Conservation (phyloP, 768 basidiomycete species). For the Bullera alba region DNA sequence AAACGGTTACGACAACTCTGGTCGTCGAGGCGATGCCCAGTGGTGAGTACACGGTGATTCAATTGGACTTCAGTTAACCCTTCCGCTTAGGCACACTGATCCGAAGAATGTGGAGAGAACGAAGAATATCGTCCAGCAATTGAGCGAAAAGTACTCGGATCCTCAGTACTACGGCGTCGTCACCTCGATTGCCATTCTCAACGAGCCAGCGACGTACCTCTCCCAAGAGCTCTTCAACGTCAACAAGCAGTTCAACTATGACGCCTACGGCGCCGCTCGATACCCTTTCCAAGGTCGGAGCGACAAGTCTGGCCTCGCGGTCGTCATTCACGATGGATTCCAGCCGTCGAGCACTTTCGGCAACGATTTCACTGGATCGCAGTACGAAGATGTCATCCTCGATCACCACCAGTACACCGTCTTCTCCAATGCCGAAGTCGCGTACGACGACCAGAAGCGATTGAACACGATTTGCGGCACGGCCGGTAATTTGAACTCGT, state of each 20-base stretch:
- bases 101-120: neutral
- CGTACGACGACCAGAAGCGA: neutral
- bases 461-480: neutral
- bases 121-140: neutral
- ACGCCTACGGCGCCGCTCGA: conserved; percentile 29
- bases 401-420: neutral
- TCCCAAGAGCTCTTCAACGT: neutral
- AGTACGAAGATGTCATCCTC: neutral
- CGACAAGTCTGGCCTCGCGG: conserved; percentile 23
- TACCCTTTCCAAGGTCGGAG: conserved; percentile 18
- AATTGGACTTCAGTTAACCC: neutral
- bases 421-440: neutral
- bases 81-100: neutral
- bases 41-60: neutral
- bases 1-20: neutral
- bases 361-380: neutral
- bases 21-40: neutral
- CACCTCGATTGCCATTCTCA: neutral
- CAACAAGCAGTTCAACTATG: conserved; percentile 32
- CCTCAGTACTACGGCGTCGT: neutral
- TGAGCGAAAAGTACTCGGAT: neutral
- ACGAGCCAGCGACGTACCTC: neutral
- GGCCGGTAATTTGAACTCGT: neutral
- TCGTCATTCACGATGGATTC: conserved; percentile 40
- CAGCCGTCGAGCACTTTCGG: conserved; percentile 1